Evolutionary conservation across 1,284 basidiomycete genomes (phyloP).

Genomic region (Trametes hirsuta): DNA sequence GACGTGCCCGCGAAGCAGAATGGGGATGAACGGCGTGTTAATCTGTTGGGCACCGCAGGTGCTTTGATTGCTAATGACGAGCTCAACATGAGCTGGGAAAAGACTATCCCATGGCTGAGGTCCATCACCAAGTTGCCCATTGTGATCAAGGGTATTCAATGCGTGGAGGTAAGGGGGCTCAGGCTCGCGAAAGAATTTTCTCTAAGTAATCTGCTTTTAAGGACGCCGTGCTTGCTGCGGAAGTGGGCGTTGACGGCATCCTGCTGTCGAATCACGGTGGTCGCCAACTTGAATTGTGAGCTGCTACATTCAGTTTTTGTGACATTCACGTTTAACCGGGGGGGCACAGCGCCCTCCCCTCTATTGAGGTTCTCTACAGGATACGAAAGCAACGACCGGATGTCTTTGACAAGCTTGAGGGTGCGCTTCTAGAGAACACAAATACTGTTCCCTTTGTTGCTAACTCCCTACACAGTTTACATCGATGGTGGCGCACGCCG

Average conservation of each 20-base stretch:
- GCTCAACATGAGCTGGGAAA: constrained; percentile 68
- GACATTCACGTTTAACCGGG: neutral
- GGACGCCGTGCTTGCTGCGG: constrained; percentile 88
- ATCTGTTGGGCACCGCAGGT: constrained; percentile 66
- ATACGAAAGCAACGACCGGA: constrained; percentile 75
- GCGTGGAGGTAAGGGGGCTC: constrained; percentile 61
- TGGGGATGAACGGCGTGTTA: constrained; percentile 40
- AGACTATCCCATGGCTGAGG: constrained; percentile 82
- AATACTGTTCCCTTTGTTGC: neutral
- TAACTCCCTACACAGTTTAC: constrained; percentile 57
- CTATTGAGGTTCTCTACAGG: constrained; percentile 77
- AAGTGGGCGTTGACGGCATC: constrained; percentile 86
- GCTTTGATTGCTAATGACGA: constrained; percentile 66
- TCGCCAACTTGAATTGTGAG: constrained; percentile 82
- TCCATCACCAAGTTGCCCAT: constrained; percentile 79
- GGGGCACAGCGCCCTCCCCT: constrained; percentile 58
- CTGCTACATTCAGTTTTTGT: neutral
- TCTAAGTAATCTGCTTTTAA: constrained; percentile 25
- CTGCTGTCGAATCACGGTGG: constrained; percentile 93
- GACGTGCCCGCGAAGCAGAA: constrained; percentile 25
- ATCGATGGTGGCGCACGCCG: constrained; percentile 88
- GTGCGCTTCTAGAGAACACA: constrained; percentile 34
- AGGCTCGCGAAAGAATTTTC: no score
- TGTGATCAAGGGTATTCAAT: constrained; percentile 83
- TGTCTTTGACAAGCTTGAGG: constrained; percentile 74